A percentile compares a stretch with the other conserved stretches of the same genome.
These are phyloP conservation scores for Aspergillus tanneri DNA, from an alignment of 2,329 filamentous ascomycete species.

Conservation along the genomic window DNA sequence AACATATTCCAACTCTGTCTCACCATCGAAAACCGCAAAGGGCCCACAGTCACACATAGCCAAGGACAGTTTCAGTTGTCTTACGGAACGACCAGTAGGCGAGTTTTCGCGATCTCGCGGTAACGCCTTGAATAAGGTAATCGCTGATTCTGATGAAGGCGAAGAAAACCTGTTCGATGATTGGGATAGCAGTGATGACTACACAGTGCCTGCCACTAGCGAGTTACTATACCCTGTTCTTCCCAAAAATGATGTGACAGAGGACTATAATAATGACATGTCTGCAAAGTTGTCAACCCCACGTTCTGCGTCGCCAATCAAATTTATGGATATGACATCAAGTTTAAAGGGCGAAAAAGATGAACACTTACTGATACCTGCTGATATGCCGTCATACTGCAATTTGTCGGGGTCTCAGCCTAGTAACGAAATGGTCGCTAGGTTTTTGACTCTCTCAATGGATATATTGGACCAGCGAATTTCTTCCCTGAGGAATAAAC, in stretches of 20 bases:
- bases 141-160: conserved; percentile 40
- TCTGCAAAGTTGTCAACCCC: conserved; percentile 1
- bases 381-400: conserved; percentile 5
- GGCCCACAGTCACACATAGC: conserved; percentile 1
- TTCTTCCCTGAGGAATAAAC: conserved; percentile 29
- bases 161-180: conserved; percentile 27
- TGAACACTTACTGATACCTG: background rate
- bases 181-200: conserved; percentile 23
- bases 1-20: conserved; percentile 4
- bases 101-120: conserved; percentile 8
- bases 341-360: background rate
- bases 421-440: conserved; percentile 26
- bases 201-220: conserved; percentile 23
- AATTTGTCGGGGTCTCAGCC: conserved; percentile 14
- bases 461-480: conserved; percentile 29
- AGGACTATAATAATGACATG: conserved; percentile 5
- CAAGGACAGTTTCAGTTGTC: conserved; percentile 9
- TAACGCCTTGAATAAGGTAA: conserved; percentile 20
- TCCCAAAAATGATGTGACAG: conserved; percentile 18
- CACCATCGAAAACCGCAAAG: background rate
- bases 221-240: conserved; percentile 33
- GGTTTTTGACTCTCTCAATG: conserved; percentile 34
- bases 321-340: conserved; percentile 4
- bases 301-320: conserved; percentile 6
- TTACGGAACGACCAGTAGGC: conserved; percentile 11